A percentile compares a stretch with the other conserved stretches of the same genome.
Conservation (phyloP, 176 grass and related monocot species). For the Triticum monococcum region DNA sequence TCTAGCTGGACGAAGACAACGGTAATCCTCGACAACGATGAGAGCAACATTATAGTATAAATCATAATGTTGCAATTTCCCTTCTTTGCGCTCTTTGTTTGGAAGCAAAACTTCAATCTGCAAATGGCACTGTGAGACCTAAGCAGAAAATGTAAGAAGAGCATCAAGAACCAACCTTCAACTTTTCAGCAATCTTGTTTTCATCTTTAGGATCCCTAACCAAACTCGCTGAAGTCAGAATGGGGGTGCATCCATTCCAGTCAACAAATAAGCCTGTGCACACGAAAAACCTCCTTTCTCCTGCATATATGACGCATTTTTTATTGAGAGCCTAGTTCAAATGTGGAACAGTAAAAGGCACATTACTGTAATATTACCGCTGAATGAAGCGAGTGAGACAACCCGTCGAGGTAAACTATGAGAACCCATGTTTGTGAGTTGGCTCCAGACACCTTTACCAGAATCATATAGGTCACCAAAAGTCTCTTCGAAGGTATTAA, state of each 20-base stretch:
- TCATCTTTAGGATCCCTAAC: neutral
- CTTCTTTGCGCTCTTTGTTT: neutral
- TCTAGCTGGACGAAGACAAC: neutral
- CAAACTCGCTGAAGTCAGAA: conserved; percentile 20
- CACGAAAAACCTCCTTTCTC: conserved; percentile 3
- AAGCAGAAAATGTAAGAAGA: neutral
- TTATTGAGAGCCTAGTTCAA: neutral
- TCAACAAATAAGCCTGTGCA: conserved; percentile 5
- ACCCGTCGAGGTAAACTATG: neutral
- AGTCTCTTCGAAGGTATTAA: conserved; percentile 7
- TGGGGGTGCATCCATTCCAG: neutral
- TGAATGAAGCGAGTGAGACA: conserved; percentile 17
- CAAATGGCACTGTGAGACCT: neutral
- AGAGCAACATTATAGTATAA: conserved; percentile 17
- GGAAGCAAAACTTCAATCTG: conserved; percentile 18
- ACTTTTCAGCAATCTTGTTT: neutral
- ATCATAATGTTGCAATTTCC: neutral
- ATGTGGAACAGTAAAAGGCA: neutral
- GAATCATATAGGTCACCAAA: conserved; percentile 1
- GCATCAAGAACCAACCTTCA: neutral
- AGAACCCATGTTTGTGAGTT: neutral
- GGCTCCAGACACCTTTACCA: conserved; percentile 11
- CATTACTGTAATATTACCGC: neutral
- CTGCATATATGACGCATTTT: neutral
- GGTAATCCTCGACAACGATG: neutral